A percentile compares a stretch with the other conserved stretches of the same genome.
Conservation (phyloP, 208 protist species). For the Balamuthia mandrillaris region DNA sequence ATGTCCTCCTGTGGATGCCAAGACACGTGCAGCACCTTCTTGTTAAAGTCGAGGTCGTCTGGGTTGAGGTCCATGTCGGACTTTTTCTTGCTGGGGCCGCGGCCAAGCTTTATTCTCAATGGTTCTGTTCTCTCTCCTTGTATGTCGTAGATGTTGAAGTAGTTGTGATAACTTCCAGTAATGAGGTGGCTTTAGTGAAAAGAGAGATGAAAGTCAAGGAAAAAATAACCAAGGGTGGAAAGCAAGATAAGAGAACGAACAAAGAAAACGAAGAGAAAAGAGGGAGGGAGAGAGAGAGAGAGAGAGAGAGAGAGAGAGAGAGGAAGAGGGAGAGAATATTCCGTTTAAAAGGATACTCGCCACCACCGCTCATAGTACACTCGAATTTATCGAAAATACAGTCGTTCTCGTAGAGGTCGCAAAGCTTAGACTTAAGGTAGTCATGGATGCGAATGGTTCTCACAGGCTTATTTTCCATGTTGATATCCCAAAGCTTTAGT, state of each 20-base stretch:
- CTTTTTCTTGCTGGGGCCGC: slow-evolving; percentile 52
- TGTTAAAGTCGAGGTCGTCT: slow-evolving; percentile 73
- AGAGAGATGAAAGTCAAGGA: slow-evolving; percentile 11
- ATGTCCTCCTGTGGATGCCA: slow-evolving; percentile 78
- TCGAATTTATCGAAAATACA: slow-evolving; percentile 90
- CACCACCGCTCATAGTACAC: slow-evolving; percentile 67
- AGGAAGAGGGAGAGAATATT: neutral
- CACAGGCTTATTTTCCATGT: slow-evolving; percentile 72
- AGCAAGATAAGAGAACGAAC: neutral
- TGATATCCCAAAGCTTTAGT: slow-evolving; percentile 83
- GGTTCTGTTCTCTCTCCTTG: slow-evolving; percentile 52
- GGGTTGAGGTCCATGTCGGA: slow-evolving; percentile 43
- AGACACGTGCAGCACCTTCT: slow-evolving; percentile 66
- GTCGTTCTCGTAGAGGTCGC: slow-evolving; percentile 86
- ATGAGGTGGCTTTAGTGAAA: slow-evolving; percentile 53
- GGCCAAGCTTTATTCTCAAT: slow-evolving; percentile 47
- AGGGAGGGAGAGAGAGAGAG: neutral
- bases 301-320: neutral
- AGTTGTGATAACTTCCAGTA: slow-evolving; percentile 81
- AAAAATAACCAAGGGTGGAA: neutral
- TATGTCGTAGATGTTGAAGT: slow-evolving; percentile 81
- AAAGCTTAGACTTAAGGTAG: slow-evolving; percentile 75
- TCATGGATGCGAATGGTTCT: slow-evolving; percentile 80
- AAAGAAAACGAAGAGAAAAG: neutral
- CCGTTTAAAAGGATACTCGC: neutral